Conservation (phyloP, 1,139 yeast species). For the Magnusiomyces fungicola region DNA sequence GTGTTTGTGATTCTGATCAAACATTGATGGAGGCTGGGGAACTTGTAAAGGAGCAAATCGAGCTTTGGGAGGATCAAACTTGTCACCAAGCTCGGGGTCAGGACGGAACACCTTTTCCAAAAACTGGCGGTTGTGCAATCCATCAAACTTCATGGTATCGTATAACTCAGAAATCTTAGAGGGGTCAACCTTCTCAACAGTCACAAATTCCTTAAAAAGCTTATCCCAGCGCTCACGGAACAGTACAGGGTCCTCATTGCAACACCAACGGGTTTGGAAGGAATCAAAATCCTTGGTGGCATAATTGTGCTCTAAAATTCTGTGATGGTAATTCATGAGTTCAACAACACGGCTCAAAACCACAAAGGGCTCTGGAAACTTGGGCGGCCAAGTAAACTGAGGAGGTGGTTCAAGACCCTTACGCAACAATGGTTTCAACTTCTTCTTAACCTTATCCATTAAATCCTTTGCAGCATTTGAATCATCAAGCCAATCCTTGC, state of each 20-base stretch:
- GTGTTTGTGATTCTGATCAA: constrained; percentile 2
- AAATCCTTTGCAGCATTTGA: constrained; percentile 96
- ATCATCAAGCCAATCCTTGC: constrained; percentile 91
- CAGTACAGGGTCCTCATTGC: constrained; percentile 86
- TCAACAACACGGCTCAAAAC: constrained; percentile 93
- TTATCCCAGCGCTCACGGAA: constrained; percentile 98
- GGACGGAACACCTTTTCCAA: constrained; percentile 76
- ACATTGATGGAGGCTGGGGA: background rate
- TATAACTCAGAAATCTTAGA: constrained; percentile 92
- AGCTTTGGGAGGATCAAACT: constrained; percentile 26
- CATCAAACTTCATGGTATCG: constrained; percentile 98
- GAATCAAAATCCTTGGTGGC: constrained; percentile 54
- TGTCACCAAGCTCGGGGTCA: constrained; percentile 37
- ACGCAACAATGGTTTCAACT: constrained; percentile 84
- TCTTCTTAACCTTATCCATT: constrained; percentile 97
- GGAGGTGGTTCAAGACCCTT: constrained; percentile 98
- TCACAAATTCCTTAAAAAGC: constrained; percentile 82
- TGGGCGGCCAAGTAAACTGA: constrained; percentile 98
- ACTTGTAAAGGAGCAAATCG: constrained; percentile 5
- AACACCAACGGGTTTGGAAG: constrained; percentile 87
- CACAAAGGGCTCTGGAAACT: constrained; percentile 94
- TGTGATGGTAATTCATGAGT: constrained; percentile 86
- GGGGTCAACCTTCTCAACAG: constrained; percentile 96
- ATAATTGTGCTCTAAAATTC: constrained; percentile 78
- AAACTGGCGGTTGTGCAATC: constrained; percentile 87